phyloP scores from a whole-genome alignment of 2,329 filamentous ascomycete species.

The Venturia carpophila region DNA sequence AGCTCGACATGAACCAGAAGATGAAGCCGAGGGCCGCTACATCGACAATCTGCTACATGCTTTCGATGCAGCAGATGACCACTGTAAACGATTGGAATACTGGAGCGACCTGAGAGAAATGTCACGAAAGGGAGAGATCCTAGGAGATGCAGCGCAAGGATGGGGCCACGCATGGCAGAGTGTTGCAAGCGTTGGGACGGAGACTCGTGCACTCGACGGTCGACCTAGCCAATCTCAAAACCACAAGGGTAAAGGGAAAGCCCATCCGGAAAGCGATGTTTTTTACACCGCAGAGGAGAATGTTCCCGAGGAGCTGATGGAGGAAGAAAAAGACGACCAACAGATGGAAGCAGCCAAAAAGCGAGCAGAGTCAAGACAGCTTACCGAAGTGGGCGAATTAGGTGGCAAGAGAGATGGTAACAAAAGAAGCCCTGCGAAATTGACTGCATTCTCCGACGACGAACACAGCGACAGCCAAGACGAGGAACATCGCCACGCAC shows the following conservation, averaged over 20 bases:
- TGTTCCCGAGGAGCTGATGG: background rate
- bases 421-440: background rate
- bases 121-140: conserved; percentile 30
- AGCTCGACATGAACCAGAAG: conserved; percentile 35
- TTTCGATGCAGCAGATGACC: conserved; percentile 66
- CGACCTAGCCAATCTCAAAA: background rate
- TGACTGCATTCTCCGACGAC: conserved; percentile 1
- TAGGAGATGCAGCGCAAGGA: conserved; percentile 29
- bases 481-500: background rate
- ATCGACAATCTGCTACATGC: conserved; percentile 66
- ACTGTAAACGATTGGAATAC: conserved; percentile 74
- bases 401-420: background rate
- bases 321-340: background rate
- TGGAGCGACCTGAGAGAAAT: conserved; percentile 63
- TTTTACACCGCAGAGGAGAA: background rate
- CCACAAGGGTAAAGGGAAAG: background rate
- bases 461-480: background rate
- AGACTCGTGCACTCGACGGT: background rate
- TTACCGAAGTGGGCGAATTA: background rate
- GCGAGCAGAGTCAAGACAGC: conserved; percentile 6
- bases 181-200: conserved; percentile 2
- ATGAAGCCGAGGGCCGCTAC: conserved; percentile 42
- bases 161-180: conserved; percentile 24
- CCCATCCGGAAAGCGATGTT: background rate
- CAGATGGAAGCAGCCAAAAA: background rate